A percentile compares a stretch with the other conserved stretches of the same genome.
Conservation (phyloP, 2,329 filamentous ascomycete species). For the Parastagonospora nodorum region DNA sequence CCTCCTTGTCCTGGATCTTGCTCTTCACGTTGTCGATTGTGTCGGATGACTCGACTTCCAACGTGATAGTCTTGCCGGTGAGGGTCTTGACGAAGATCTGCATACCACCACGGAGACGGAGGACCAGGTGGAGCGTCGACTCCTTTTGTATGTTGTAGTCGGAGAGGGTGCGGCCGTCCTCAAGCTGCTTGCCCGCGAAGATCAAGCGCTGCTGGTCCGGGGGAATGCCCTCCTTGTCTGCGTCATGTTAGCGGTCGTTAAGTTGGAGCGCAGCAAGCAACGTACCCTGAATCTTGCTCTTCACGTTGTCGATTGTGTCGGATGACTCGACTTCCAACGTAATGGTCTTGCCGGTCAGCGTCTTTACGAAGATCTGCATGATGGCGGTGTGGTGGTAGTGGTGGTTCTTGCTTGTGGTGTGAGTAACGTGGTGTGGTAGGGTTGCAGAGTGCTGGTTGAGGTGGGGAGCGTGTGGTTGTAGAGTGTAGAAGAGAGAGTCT, state of each 20-base stretch:
- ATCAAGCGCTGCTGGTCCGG: slow-evolving; percentile 64
- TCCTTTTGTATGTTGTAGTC: slow-evolving; percentile 64
- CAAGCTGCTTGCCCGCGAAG: slow-evolving; percentile 63
- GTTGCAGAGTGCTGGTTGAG: slow-evolving; percentile 5
- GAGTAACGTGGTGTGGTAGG: slow-evolving; percentile 11
- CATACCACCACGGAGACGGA: slow-evolving; percentile 70
- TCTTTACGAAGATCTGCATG: slow-evolving; percentile 69
- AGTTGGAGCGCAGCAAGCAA: neutral
- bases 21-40: slow-evolving; percentile 97
- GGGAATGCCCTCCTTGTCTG: slow-evolving; percentile 63
- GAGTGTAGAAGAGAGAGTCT: slow-evolving; percentile 21
- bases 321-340: slow-evolving; percentile 49
- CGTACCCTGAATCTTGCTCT: slow-evolving; percentile 52
- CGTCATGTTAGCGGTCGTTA: neutral
- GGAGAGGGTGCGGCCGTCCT: slow-evolving; percentile 61
- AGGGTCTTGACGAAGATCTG: slow-evolving; percentile 69
- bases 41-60: slow-evolving; percentile 73
- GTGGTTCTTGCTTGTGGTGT: slow-evolving; percentile 74
- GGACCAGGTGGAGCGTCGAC: slow-evolving; percentile 74
- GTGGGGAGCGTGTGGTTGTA: neutral
- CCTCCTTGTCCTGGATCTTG: slow-evolving; percentile 98
- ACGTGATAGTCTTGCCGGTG: slow-evolving; percentile 68
- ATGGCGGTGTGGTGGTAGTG: slow-evolving; percentile 69
- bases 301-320: slow-evolving; percentile 49
- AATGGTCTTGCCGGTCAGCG: slow-evolving; percentile 63